phyloP scores from a whole-genome alignment of 2,329 filamentous ascomycete species.

The Penicillium sp. region DNA sequence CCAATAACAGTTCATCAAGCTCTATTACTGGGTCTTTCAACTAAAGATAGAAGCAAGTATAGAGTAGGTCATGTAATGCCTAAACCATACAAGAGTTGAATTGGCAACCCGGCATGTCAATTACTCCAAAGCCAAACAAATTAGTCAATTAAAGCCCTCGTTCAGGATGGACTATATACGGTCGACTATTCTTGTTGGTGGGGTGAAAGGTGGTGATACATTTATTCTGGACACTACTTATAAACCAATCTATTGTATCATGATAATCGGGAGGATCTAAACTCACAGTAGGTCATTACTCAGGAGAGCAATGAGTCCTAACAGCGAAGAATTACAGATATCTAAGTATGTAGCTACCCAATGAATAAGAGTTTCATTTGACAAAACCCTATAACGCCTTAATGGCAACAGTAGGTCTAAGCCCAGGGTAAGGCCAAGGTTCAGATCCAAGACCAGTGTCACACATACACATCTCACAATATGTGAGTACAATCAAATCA shows the following conservation, averaged over 20 bases:
- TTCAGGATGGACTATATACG: too few relatives aligned
- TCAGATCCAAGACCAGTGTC: constrained; percentile 5
- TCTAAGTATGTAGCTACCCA: constrained; percentile 16
- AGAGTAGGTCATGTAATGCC: too few relatives aligned
- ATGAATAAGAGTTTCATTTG: constrained; percentile 9
- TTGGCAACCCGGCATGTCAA: too few relatives aligned
- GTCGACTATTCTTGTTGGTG: too few relatives aligned
- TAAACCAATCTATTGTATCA: background rate
- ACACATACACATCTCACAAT: constrained; percentile 22
- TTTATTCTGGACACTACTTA: too few relatives aligned
- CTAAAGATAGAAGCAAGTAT: too few relatives aligned
- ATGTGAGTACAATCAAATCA: constrained; percentile 20
- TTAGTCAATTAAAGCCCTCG: too few relatives aligned
- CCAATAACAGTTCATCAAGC: background rate
- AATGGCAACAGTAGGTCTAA: background rate
- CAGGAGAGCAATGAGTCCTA: background rate
- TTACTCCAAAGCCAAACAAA: too few relatives aligned
- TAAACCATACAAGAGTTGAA: too few relatives aligned
- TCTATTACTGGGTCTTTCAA: background rate
- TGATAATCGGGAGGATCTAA: background rate
- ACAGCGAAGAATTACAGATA: background rate
- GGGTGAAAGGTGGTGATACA: too few relatives aligned
- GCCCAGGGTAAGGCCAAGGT: background rate
- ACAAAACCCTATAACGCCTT: background rate
- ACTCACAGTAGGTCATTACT: background rate